Percentiles rank a stretch among this genome's conserved stretches.
phyloP scores from a whole-genome alignment of 106 monocot species.

The Platanthera zijinensis region DNA sequence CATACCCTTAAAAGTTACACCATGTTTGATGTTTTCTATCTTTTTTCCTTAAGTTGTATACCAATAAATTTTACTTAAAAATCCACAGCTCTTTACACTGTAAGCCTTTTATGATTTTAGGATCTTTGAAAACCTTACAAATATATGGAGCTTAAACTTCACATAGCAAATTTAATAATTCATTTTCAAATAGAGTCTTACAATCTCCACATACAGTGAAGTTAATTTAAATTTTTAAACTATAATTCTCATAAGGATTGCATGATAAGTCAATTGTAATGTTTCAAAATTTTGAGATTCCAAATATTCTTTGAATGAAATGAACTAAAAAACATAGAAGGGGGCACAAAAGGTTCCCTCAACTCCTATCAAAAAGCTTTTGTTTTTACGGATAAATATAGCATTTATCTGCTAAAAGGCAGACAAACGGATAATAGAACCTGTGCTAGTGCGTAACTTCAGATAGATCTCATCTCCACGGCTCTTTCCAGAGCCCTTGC shows the following conservation, averaged over 20 bases:
- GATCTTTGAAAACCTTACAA: background rate
- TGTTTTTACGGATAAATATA: background rate
- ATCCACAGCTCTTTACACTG: background rate
- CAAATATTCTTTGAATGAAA: too few relatives aligned
- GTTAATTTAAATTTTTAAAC: background rate
- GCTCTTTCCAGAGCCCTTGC: slow-evolving; percentile 55
- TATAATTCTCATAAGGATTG: background rate
- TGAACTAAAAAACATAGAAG: background rate
- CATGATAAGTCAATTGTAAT: background rate
- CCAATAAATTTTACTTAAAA: background rate
- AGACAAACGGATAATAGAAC: slow-evolving; percentile 20
- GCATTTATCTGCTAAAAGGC: background rate
- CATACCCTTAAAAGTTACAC: background rate
- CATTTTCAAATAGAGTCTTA: too few relatives aligned
- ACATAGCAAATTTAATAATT: too few relatives aligned
- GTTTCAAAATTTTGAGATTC: background rate
- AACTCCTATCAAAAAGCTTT: background rate
- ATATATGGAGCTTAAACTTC: too few relatives aligned
- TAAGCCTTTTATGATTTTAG: background rate
- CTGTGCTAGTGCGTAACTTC: slow-evolving; percentile 83
- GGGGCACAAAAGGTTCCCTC: background rate
- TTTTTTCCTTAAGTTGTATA: background rate
- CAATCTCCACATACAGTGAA: background rate
- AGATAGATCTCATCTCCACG: slow-evolving; percentile 77
- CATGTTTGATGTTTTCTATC: background rate